Conservation (phyloP, 164 flowering plant species). For the Pachysandra terminalis region DNA sequence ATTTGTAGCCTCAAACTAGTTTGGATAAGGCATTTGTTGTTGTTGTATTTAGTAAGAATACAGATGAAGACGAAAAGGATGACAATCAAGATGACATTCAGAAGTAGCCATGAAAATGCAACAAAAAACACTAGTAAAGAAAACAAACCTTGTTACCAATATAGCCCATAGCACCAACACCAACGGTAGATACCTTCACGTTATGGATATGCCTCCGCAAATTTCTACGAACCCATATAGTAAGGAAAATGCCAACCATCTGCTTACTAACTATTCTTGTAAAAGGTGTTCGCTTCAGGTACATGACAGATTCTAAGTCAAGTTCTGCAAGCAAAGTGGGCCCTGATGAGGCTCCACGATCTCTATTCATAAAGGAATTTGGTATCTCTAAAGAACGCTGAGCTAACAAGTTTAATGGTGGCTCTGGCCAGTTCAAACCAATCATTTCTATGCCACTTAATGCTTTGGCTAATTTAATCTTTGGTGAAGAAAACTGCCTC, state of each 20-base stretch:
- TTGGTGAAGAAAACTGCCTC: slow-evolving; percentile 49
- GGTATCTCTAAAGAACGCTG: slow-evolving; percentile 55
- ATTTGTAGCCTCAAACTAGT: too few species aligned
- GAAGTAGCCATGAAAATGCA: neutral
- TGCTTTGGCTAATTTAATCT: slow-evolving; percentile 42
- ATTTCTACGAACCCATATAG: slow-evolving; percentile 89
- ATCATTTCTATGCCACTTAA: slow-evolving; percentile 72
- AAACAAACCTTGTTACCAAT: slow-evolving; percentile 86
- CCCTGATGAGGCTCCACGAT: slow-evolving; percentile 29
- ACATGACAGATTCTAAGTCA: slow-evolving; percentile 63
- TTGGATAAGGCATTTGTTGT: too few species aligned
- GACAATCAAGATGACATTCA: too few species aligned
- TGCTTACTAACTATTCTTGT: slow-evolving; percentile 93
- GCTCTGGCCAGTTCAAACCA: slow-evolving; percentile 92
- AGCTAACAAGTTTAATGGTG: slow-evolving; percentile 59
- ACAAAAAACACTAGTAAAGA: neutral
- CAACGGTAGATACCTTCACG: slow-evolving; percentile 84
- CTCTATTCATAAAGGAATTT: slow-evolving; percentile 39
- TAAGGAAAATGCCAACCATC: slow-evolving; percentile 92
- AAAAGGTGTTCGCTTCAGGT: slow-evolving; percentile 61
- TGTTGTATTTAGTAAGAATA: too few species aligned
- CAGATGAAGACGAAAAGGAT: too few species aligned
- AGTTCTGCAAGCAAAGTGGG: slow-evolving; percentile 44
- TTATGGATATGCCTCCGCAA: slow-evolving; percentile 82
- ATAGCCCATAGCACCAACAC: slow-evolving; percentile 97